These are phyloP conservation scores for Debaryomycetaceae sp. DNA, from an alignment of 1,139 yeast genomes.

Conservation along the genomic window DNA sequence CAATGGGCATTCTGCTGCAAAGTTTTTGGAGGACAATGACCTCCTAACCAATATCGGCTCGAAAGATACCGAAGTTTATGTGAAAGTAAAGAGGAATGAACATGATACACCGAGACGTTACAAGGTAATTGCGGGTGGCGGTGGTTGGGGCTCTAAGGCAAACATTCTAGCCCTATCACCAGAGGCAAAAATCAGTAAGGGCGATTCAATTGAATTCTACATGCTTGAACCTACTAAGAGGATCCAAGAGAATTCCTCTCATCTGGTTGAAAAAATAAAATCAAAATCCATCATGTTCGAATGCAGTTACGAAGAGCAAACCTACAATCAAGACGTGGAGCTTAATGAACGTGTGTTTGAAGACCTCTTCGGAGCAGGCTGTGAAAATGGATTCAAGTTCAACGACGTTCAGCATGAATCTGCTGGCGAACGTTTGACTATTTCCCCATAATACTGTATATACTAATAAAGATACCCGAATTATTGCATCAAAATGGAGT, in stretches of 20 bases:
- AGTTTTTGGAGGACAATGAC: conserved; percentile 42
- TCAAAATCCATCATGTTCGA: conserved; percentile 18
- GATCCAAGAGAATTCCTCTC: conserved; percentile 5
- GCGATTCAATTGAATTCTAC: conserved; percentile 47
- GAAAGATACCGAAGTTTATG: conserved; percentile 48
- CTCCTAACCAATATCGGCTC: conserved; percentile 41
- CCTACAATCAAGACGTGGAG: conserved; percentile 12
- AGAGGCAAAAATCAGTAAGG: conserved; percentile 41
- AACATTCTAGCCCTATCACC: conserved; percentile 58
- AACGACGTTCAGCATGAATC: conserved; percentile 40
- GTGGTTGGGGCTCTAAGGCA: conserved; percentile 65
- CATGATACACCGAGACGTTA: conserved; percentile 20
- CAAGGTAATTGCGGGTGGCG: conserved; percentile 63
- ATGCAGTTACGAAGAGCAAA: conserved; percentile 30
- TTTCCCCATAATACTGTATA: conserved; percentile 5
- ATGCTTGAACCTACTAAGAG: conserved; percentile 42
- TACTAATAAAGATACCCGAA: not conserved
- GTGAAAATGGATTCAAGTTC: conserved; percentile 41
- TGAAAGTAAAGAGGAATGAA: conserved; percentile 23
- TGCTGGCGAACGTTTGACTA: conserved; percentile 35
- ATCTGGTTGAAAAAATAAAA: not conserved
- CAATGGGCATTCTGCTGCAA: conserved; percentile 49
- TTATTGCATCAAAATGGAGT: not conserved
- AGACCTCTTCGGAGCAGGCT: conserved; percentile 42
- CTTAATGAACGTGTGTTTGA: conserved; percentile 12